Evolutionary conservation across 257 asterid genomes (phyloP).

Genomic region (Nicotiana tabacum): DNA sequence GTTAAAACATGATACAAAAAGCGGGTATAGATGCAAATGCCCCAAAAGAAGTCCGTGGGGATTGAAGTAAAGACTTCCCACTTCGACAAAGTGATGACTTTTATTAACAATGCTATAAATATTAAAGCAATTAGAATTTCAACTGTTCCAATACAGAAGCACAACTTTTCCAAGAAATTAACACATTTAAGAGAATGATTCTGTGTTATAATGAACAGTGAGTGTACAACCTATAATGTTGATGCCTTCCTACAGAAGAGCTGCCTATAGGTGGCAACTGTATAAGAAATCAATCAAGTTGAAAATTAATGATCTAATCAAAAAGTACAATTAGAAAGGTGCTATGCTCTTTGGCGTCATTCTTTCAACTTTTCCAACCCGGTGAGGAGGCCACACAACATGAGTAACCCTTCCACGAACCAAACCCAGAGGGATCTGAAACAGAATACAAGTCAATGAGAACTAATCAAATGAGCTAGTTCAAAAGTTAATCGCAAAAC

Average conservation of each 20-base stretch:
- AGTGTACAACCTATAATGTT: background rate
- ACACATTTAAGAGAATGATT: background rate
- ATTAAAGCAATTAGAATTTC: background rate
- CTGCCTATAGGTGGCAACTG: background rate
- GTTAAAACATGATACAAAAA: too few relatives aligned
- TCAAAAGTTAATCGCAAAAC: background rate
- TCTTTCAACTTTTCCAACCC: conserved; percentile 55
- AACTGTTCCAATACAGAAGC: background rate
- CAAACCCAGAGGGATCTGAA: conserved; percentile 88
- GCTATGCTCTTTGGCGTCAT: conserved; percentile 19
- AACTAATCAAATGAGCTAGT: background rate
- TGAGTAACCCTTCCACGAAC: conserved; percentile 78
- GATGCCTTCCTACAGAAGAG: background rate
- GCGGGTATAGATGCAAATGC: too few relatives aligned
- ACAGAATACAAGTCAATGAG: background rate
- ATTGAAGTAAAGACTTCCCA: too few relatives aligned
- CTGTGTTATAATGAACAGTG: background rate
- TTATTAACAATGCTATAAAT: background rate
- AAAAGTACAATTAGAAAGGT: conserved; percentile 14
- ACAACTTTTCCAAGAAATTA: background rate
- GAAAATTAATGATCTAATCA: background rate
- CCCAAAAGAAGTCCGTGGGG: too few relatives aligned
- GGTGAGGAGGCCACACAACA: conserved; percentile 83
- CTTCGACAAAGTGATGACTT: background rate
- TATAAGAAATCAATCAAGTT: background rate